Base-by-base conservation (phyloP, 805 yeast species). In the Kazachstania kunashirensis region DNA sequence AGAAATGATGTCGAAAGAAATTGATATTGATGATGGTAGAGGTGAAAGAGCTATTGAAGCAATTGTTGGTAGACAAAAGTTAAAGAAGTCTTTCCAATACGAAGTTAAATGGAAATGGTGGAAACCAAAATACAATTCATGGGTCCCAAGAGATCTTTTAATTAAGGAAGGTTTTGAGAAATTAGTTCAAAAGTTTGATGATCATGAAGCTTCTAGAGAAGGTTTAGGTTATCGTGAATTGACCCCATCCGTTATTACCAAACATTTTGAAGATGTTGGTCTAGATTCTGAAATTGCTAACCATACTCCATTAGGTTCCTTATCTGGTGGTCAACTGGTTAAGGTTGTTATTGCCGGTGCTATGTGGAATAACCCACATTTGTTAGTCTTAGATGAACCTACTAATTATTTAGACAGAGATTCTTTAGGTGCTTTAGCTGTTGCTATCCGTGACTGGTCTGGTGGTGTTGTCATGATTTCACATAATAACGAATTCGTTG, bases 401-500 rank as follows among this genome's bases (percentile, higher is more conserved):
- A 89, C 97, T 55, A 89, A 89, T 68, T 89, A 92, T 70, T 71
- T 89, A 66, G 98, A 89, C 65, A 81, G 98, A 71, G 98, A 89
- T 62, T 88, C 97, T 18, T 71, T 89, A 44, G 98, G 97, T 62
- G 98, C 96, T 33, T 72, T 89, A 49, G 97, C 98, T 20, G 77
- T 89, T 52, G 98, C 98, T 34, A 92, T 89, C 57, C 79, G 96
- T 64, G 96, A 89, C 61, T 89, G 97, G 97, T 64, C 75, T 45
- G 98, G 98, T 58, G 97, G 96, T 67, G 97, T 89, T 44, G 94
- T 89, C 41, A 84, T 89, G 95, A 89, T 89, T 65, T 88, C 97
- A 45, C 98, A 89, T 69, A 89, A 89, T 69, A 80, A 79, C 54
- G 98, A 89, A 65, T 89, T 89, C 49, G 96, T 88, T 30, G 95